Evolutionary conservation across 1,284 basidiomycete species (phyloP), one percentile per base, ranked within the genome.

Genomic region (Rhizoctonia solani): DNA sequence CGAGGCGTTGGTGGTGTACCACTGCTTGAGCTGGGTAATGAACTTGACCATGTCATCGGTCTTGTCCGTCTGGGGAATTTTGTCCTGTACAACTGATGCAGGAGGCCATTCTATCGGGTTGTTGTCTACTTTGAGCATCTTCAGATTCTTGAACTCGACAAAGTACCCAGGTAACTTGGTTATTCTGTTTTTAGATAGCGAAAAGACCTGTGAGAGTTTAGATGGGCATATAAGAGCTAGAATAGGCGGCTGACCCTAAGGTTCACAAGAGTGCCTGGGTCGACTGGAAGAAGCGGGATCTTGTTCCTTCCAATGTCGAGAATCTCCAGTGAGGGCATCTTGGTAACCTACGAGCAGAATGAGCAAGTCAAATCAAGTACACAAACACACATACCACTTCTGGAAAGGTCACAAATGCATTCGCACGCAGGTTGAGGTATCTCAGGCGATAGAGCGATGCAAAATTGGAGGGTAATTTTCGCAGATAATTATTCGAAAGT

Each of bases 71-170:
- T 76, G 74, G 3, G 77, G 73, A 25, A 39, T 29, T 37, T 53
- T 52, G 59, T 65, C 59, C 59, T 83, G 81, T 73, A 88, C 76
- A 5, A 86, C 79, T 69, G 75, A 69, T 72, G 79, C 83, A 23
- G 88, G 87, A 1, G 96, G 96, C 94, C 95, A 98, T 76, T 93
- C 88, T 41, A 98, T 82, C 1, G 93, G 93, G 74, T 98, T 98
- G 71, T 89, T 87, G 72, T 97, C 95, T 8, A 93, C 81, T 76
- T 93, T 94, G 74, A 98, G 82, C 30, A 96, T 85, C 63, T 88
- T 86, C 37, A 99, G 81, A 63, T 85, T 81, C 34, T 79, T 76
- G 97, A 95, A 46, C 69, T 87, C 83, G 16, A 83, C 78, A 46
- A 98, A 76, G 77, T 96, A 98, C 3, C 80, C 74, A 1, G 96